Percentiles rank a stretch among this genome's conserved stretches.
Conservation (phyloP, 345 rosid genomes). For the Triadica sebifera region DNA sequence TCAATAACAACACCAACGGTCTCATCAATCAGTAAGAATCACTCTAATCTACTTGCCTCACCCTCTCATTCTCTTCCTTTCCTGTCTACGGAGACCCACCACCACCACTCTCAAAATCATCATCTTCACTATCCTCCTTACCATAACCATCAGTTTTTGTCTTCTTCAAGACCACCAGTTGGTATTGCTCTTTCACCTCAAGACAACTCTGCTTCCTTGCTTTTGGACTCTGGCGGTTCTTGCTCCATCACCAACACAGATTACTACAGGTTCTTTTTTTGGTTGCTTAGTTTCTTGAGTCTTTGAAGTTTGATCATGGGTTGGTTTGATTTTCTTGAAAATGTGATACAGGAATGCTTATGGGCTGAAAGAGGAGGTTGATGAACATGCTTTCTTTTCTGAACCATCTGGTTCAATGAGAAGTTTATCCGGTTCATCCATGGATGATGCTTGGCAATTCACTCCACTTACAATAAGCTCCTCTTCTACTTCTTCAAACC, state of each 20-base stretch:
- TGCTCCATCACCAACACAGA: slow-evolving; percentile 37
- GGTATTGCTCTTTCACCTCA: slow-evolving; percentile 32
- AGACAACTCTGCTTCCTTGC: slow-evolving; percentile 28
- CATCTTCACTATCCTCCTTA: slow-evolving; percentile 26
- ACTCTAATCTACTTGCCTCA: slow-evolving; percentile 15
- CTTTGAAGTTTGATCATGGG: neutral
- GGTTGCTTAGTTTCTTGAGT: neutral
- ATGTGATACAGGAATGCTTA: slow-evolving; percentile 47
- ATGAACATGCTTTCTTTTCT: slow-evolving; percentile 70
- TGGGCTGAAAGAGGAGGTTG: slow-evolving; percentile 55
- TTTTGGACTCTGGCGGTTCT: slow-evolving; percentile 43
- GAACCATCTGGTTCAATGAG: slow-evolving; percentile 60
- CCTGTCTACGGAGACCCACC: slow-evolving; percentile 20
- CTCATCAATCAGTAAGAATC: slow-evolving; percentile 32
- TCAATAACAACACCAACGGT: slow-evolving; percentile 13
- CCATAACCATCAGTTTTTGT: slow-evolving; percentile 31
- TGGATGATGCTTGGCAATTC: slow-evolving; percentile 68
- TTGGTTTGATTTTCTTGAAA: neutral
- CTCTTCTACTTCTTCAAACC: slow-evolving; percentile 44
- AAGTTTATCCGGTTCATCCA: slow-evolving; percentile 52
- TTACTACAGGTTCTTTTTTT: slow-evolving; percentile 49
- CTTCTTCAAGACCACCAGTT: slow-evolving; percentile 38
- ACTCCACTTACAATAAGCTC: slow-evolving; percentile 57
- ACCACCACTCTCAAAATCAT: slow-evolving; percentile 30
- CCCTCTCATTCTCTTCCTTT: slow-evolving; percentile 39